Evolutionary conservation across 2,329 filamentous ascomycete genomes (phyloP), one percentile per base, ranked within the genome.

Genomic region (Colletotrichum sp.): DNA sequence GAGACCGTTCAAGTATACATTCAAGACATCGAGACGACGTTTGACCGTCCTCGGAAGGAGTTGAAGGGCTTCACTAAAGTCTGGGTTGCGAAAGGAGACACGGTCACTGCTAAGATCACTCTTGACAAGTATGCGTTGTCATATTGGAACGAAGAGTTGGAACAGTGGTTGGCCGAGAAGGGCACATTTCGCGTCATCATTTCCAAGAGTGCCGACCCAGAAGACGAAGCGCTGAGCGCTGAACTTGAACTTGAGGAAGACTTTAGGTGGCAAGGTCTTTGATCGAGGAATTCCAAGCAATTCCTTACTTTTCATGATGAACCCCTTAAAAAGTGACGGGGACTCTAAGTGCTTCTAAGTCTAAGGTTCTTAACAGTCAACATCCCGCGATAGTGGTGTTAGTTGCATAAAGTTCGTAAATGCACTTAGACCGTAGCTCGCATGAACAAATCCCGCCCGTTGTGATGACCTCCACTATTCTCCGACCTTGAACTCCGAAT

Each of bases 1-100:
- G 64, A 76, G 65, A 62, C 67, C 3, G 34, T 76, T 13, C 73
- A 87, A 74, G 77, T 87, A 5, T 87, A 86, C 71, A 72, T 85
- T 16, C 78, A 80, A 85, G 28, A 86, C 86, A 39, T 91, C 88
- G 34, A 81, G 10, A 84, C 84, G 1, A 83, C 82, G 28, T 81
- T 82, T 65, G 84, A 85, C 13, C 44, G 73, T n/a, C 84, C 83
- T 36, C 85, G 81, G 5, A 89, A 89, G 36, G 89, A 90, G 75
- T 80, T 90, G 15, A 89, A 90, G 80, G 88, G 86, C 0, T 90
- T 89, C 78, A 77, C 81, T 21, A 93, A 93, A 81, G 86, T 92
- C 0, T 85, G 83, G 60, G 78, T 93, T 13, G 82, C 88, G 63
- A 84, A 88, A 3, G 90, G 90, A 0, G 84, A 90, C 6, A 26